These are phyloP conservation scores for Porphyra umbilicalis DNA, from an alignment of 31 red algal genomes.

Conservation along the genomic window DNA sequence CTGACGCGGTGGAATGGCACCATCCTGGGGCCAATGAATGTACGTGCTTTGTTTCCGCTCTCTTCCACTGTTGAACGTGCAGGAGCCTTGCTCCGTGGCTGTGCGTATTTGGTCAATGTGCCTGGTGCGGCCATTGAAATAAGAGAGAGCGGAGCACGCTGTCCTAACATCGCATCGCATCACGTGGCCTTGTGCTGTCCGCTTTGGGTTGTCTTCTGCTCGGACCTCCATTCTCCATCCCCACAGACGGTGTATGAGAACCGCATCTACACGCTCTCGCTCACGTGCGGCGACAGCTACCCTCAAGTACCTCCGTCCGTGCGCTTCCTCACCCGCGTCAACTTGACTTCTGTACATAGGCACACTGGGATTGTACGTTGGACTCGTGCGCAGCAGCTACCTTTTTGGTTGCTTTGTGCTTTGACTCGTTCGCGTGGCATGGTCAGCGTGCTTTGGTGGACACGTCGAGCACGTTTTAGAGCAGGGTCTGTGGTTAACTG, in stretches of 20 bases:
- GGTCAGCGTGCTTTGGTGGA: no score
- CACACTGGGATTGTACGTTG: slow-evolving; percentile 49
- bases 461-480: no score
- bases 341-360: slow-evolving; percentile 81
- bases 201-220: no score
- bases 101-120: no score
- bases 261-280: slow-evolving; percentile 77
- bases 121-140: no score
- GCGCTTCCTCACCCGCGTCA: slow-evolving; percentile 79
- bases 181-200: slow-evolving; percentile 3
- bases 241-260: slow-evolving; percentile 93
- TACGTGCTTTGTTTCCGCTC: no score
- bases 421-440: no score
- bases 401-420: neutral
- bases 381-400: neutral
- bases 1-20: slow-evolving; percentile 96
- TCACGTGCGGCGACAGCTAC: slow-evolving; percentile 84
- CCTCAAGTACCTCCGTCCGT: slow-evolving; percentile 65
- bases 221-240: no score
- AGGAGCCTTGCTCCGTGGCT: no score
- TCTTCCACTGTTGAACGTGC: no score
- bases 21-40: slow-evolving; percentile 94
- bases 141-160: no score
- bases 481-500: no score
- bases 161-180: neutral